Base-by-base conservation (phyloP, 352 stramenopile genomes). In the Aphanomyces stellatus region DNA sequence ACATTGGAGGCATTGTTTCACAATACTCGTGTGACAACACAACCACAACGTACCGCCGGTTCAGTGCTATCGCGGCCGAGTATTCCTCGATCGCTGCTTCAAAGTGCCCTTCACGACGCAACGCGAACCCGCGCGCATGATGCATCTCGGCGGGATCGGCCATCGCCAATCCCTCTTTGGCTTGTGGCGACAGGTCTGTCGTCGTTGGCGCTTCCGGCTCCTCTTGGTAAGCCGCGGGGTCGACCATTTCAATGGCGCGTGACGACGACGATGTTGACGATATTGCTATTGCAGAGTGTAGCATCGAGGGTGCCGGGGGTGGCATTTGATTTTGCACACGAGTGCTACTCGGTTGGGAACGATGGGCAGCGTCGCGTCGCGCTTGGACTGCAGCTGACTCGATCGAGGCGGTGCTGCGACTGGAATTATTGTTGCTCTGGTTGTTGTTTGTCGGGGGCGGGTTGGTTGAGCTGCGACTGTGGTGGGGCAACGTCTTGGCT, bases 51-150 rank as follows among this genome's bases (percentile, higher is more conserved):
- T 64, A 64, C 55, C 17, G 49, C 28, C 78, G 82, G 41, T 95
- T 83, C 7, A 92, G 65, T 22, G 73, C 65, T 35, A 96, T 86
- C 15, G 88, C 88, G 42, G 74, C 73, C 7, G 83, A 84, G 61
- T 96, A 96, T 53, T 91, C 87, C 22, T 77, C 69, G 2, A 90
- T 82, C 22, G 88, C 88, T 0, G 77, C 76, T 24, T 81, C 62
- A 68, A 95, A 96, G 48, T 95, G 83, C 4, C 88, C 87, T 53
- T 90, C 73, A 65, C 95, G 89, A 5, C 88, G 79, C 33, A 76
- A 79, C 5, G 78, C 78, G 60, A 94, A 95, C 1, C 86, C 88
- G 60, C 69, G 69, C 0, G 76, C 74, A 60, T 91, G 81, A 51
- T 90, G 77, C 0, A 74, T 25, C 61, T 90, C 85, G 0, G 81